Conservation (phyloP, 2,329 filamentous ascomycete species). For the Pestalotiopsis sp. region DNA sequence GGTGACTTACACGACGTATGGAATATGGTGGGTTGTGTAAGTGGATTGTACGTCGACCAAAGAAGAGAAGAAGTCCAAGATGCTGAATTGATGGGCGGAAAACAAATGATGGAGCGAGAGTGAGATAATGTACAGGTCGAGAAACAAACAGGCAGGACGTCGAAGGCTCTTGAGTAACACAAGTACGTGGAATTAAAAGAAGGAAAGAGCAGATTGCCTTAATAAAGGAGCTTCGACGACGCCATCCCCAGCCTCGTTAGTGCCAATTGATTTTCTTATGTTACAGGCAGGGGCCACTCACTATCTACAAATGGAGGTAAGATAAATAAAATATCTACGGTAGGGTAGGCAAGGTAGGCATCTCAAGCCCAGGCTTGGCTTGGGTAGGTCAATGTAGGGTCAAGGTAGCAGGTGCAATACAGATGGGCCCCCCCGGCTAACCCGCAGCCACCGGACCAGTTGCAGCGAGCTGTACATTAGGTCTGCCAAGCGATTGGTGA, state of each 20-base stretch:
- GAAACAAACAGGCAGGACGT: background rate
- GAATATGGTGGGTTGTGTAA: background rate
- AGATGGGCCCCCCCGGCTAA: background rate
- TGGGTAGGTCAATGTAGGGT: background rate
- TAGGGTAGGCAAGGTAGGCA: too few species aligned
- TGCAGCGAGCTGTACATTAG: conserved; percentile 3
- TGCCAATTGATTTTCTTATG: conserved; percentile 5
- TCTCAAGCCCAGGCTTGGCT: background rate
- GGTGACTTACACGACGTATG: conserved; percentile 5
- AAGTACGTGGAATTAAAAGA: background rate
- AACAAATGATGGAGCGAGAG: conserved; percentile 9
- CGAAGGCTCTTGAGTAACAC: background rate
- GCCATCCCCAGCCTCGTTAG: conserved; percentile 12
- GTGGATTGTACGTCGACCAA: background rate
- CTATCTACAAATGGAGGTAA: background rate
- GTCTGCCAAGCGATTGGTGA: conserved; percentile 1
- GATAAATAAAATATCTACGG: too few species aligned
- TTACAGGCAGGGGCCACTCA: background rate
- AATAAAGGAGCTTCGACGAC: conserved; percentile 7
- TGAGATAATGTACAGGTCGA: conserved; percentile 8
- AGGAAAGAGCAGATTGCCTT: conserved; percentile 11
- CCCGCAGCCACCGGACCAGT: conserved; percentile 7
- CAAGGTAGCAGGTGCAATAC: background rate
- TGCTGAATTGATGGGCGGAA: background rate
- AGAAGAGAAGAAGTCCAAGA: background rate